Evolutionary conservation across 306 rosid species (phyloP).

Genomic region (Gillenia trifoliata): DNA sequence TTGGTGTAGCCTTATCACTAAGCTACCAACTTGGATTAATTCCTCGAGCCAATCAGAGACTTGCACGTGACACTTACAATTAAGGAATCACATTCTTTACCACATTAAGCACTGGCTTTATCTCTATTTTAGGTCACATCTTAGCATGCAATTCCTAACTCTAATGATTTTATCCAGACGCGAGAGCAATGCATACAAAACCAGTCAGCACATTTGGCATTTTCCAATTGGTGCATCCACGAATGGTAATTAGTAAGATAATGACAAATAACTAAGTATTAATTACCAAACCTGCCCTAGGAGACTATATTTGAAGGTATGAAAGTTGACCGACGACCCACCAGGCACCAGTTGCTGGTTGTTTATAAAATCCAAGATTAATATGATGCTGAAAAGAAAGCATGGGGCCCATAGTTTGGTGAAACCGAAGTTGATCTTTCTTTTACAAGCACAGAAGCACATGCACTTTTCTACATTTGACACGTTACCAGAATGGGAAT

Average conservation of each 20-base stretch:
- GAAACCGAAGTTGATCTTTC: conserved; percentile 32
- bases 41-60: not conserved
- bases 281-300: not conserved
- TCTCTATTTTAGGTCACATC: not conserved
- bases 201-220: no score
- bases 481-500: conserved; percentile 6
- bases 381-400: not conserved
- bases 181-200: no score
- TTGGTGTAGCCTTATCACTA: not conserved
- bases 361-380: not conserved
- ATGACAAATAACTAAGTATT: not conserved
- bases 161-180: no score
- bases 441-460: not conserved
- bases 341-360: not conserved
- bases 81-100: not conserved
- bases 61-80: not conserved
- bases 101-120: not conserved
- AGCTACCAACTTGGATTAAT: not conserved
- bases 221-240: not conserved
- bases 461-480: conserved; percentile 7
- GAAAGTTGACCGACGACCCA: not conserved
- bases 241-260: not conserved
- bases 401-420: conserved; percentile 9
- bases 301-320: not conserved
- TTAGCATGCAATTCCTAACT: not conserved